A percentile compares a stretch with the other conserved stretches of the same genome.
Evolutionary conservation across 2,329 filamentous ascomycete genomes (phyloP).

Genomic region (Stylonectria norvegica): DNA sequence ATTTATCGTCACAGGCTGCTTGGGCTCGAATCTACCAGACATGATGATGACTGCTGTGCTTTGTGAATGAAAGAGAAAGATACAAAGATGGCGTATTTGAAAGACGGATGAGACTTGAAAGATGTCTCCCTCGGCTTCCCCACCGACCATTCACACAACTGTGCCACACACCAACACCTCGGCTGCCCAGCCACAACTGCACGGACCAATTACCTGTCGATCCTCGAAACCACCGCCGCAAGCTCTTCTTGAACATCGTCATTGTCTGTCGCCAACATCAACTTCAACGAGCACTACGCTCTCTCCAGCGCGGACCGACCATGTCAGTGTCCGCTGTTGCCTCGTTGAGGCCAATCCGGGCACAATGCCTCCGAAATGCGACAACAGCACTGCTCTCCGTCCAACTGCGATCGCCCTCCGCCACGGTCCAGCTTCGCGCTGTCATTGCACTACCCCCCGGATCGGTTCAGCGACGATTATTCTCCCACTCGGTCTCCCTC

Average conservation of each 20-base stretch:
- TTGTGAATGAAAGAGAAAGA: neutral
- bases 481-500: slow-evolving; percentile 21
- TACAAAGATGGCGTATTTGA: too few species aligned
- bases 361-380: slow-evolving; percentile 29
- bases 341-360: slow-evolving; percentile 32
- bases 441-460: slow-evolving; percentile 29
- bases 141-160: neutral
- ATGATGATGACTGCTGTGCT: slow-evolving; percentile 34
- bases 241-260: slow-evolving; percentile 6
- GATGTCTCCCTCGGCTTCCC: neutral
- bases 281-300: slow-evolving; percentile 3
- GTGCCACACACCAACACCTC: neutral
- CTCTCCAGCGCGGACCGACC: slow-evolving; percentile 2
- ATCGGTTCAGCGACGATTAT: slow-evolving; percentile 26
- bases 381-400: slow-evolving; percentile 32
- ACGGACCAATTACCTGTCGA: neutral
- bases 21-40: slow-evolving; percentile 72
- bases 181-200: neutral
- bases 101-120: slow-evolving; percentile 4
- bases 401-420: slow-evolving; percentile 28
- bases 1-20: slow-evolving; percentile 68
- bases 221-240: neutral
- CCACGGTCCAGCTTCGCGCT: slow-evolving; percentile 28
- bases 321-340: slow-evolving; percentile 36
- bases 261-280: neutral